Evolutionary conservation across 73 alveolate species (phyloP), one percentile per base, ranked within the genome.

Genomic region (Paraurostyla sp.): DNA sequence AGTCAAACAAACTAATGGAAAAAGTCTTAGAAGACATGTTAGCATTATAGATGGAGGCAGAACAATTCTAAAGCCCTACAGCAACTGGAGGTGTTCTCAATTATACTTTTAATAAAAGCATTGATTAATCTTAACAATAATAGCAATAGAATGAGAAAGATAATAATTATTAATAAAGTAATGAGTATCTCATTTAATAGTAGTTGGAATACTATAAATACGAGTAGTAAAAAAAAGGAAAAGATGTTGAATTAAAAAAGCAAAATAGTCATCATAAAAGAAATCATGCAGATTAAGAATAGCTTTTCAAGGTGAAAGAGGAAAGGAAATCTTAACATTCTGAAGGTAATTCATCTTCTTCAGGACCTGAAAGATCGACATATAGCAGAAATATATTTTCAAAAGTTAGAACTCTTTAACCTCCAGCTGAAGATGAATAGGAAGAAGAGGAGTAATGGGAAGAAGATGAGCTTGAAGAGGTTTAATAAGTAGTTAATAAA

Each of bases 381-480:
- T 73, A 45, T 35, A 49, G 41, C 36, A 42, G 86, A 25, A 73
- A 73, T 32, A 73, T 73, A 4, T 73, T 73, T 46, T 7, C 27
- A 6, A 73, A 73, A 46, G 86, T 73, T 0, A 41, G 86, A 20
- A 49, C 71, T 23, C 49, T 49, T 0, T 52, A 73, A 27, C 82
- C 82, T 20, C 86, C 86, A 16, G 71, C 29, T 25, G 86, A 73
- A 32, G 86, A 73, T 20, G 86, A 73, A 73, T 73, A 71, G 86
- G 65, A 43, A 6, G 86, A 73, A 43, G 86, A 73, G 22, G 56
- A 73, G 41, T 15, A 43, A 6, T 16, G 11, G 22, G 42, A 22
- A 23, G 27, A 73, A 3, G 32, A 68, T 32, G 9, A 68, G 6
- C 58, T 3, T 22, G 4, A 20, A 25, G 20, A 38, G n/a, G n/a